Conservation (phyloP, 805 yeast genomes). For the Debaryomyces tyrocola region DNA sequence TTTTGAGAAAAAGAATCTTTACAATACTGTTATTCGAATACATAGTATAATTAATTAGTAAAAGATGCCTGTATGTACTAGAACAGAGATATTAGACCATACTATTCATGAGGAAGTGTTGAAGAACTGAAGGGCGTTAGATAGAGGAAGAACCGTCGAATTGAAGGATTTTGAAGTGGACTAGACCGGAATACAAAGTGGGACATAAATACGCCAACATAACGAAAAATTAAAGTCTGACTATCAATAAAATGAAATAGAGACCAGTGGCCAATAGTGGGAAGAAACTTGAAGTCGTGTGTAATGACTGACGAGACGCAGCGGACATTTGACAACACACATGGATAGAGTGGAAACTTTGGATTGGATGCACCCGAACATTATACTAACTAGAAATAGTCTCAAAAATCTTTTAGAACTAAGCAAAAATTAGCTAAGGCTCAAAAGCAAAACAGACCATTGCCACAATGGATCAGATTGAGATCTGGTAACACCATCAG, state of each 20-base stretch:
- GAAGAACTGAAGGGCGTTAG: not conserved
- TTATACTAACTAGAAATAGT: conserved; percentile 47
- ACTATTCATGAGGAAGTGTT: not conserved
- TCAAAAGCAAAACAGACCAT: conserved; percentile 98
- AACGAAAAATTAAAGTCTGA: not conserved
- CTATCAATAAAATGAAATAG: no score
- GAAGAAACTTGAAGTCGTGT: not conserved
- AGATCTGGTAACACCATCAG: conserved; percentile 97
- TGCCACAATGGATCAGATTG: conserved; percentile 99
- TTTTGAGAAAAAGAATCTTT: not conserved
- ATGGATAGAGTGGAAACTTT: not conserved
- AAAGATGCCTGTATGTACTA: conserved; percentile 46
- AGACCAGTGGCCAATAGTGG: no score
- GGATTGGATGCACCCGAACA: not conserved
- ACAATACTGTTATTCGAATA: not conserved
- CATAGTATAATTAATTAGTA: conserved; percentile 6
- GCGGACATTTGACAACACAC: not conserved
- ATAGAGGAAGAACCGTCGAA: not conserved
- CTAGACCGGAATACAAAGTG: not conserved
- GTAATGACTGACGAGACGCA: not conserved
- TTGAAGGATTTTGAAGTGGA: no score
- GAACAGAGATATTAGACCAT: not conserved
- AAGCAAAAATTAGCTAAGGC: conserved; percentile 99
- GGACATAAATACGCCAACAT: not conserved
- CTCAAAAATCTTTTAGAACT: conserved; percentile 94